phyloP scores from a whole-genome alignment of 768 basidiomycete genomes.

The Lentinula detonsa region DNA sequence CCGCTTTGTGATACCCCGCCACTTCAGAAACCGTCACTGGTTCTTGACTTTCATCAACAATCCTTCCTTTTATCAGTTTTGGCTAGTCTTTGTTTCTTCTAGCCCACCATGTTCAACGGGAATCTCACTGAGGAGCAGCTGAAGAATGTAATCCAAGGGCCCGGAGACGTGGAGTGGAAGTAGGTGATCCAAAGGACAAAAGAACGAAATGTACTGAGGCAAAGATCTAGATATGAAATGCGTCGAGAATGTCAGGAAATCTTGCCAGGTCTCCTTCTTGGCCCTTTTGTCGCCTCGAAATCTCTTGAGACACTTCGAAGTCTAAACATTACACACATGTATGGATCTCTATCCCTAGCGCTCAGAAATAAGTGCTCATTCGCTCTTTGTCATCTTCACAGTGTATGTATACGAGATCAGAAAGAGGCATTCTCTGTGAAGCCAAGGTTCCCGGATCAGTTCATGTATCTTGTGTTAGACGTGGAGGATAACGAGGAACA shows the following conservation, averaged over 20 bases:
- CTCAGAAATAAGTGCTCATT: slow-evolving; percentile 11
- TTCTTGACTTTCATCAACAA: neutral
- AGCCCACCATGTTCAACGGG: slow-evolving; percentile 1
- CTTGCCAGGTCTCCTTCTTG: slow-evolving; percentile 72
- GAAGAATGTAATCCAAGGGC: slow-evolving; percentile 66
- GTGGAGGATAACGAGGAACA: slow-evolving; percentile 93
- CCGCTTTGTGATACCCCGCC: neutral
- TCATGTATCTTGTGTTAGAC: slow-evolving; percentile 75
- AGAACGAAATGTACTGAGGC: neutral
- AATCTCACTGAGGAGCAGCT: slow-evolving; percentile 34
- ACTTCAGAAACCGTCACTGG: neutral
- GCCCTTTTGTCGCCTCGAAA: slow-evolving; percentile 87
- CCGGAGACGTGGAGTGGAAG: slow-evolving; percentile 84
- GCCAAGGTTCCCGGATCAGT: slow-evolving; percentile 77
- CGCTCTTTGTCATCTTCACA: slow-evolving; percentile 21
- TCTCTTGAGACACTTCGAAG: slow-evolving; percentile 60
- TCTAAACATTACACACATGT: slow-evolving; percentile 84
- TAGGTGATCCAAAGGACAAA: slow-evolving; percentile 20
- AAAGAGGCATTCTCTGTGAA: slow-evolving; percentile 88
- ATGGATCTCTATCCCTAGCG: slow-evolving; percentile 10
- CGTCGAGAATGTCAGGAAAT: slow-evolving; percentile 93
- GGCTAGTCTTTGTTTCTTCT: neutral
- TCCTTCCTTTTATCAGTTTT: neutral
- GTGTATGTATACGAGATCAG: slow-evolving; percentile 83
- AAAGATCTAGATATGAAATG: slow-evolving; percentile 76